Base-by-base conservation (phyloP, 139 green algal species). In the Chlorella sp. region DNA sequence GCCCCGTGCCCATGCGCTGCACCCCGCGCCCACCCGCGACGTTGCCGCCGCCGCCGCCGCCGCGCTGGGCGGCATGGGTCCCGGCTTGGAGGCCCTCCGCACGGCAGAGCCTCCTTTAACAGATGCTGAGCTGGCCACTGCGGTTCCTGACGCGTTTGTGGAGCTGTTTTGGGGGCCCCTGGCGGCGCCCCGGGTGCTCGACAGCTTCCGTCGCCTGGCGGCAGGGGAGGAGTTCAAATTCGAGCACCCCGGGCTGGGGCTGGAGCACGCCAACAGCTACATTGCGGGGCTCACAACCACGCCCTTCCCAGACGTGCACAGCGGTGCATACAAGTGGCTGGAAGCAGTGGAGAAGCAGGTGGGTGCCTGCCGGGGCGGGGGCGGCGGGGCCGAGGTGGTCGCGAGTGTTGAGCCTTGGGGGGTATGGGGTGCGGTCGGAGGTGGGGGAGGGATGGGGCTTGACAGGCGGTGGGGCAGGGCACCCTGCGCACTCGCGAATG, bases 171-270 rank as follows among this genome's bases (percentile, higher is more conserved):
- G 84, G 61, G 90, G 86, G 39, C 48, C 53, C 5, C n/a, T 78
- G 40, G 90, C 90, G 5, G 86, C 86, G 81, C 90, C 90, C 22
- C 60, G 90, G 5, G 90, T 92, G 66, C 78, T 92, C 64, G 90
- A 85, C 24, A 77, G n/a, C 15, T 91, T 91, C 80, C 86, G 48
- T 21, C 37, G 86, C 1, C 40, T 92, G 83, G 18, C 61, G 34
- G 83, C 66, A 19, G 89, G 89, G 5, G 21, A 78, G n/a, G 89
- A 90, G n/a, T 57, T 86, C 42, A 32, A 86, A 3, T 28, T 85
- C 11, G 22, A 86, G 21, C 83, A 42, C 48, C 85, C 89, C 57
- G 89, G 85, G 9, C 64, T 86, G 84, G 90, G 90, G 22, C 77
- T 85, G 36, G 88, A 93, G 88, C 81, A 81, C 11, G 89, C 91